Evolutionary conservation across 2,329 filamentous ascomycete genomes (phyloP).

Genomic region (Leptographium radiaticola): DNA sequence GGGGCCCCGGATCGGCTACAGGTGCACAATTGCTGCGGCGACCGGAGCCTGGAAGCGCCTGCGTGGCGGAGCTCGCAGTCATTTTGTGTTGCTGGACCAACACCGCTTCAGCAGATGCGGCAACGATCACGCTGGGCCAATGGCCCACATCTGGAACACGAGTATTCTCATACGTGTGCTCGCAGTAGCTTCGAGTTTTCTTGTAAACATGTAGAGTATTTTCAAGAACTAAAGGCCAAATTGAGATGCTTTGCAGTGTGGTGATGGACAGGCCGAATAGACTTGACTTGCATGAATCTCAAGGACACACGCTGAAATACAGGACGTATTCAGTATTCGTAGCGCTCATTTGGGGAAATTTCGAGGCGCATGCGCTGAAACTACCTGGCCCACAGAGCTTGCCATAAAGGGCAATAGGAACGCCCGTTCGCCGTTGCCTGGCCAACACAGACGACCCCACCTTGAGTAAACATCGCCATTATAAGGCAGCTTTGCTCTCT

Average conservation of each 20-base stretch:
- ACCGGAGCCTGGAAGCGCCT: background rate
- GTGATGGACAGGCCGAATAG: too few relatives aligned
- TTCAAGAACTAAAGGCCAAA: too few relatives aligned
- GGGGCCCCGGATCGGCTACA: background rate
- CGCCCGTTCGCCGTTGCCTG: conserved; percentile 2
- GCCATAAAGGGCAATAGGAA: background rate
- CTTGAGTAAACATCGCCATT: conserved; percentile 12
- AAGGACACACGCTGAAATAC: too few relatives aligned
- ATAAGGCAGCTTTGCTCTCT: conserved; percentile 9
- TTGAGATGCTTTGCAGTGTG: too few relatives aligned
- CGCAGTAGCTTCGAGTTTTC: too few relatives aligned
- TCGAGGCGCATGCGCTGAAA: background rate
- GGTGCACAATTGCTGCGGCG: background rate
- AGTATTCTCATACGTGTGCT: too few relatives aligned
- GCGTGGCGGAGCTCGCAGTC: background rate
- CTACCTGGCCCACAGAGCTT: background rate
- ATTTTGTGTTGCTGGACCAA: conserved; percentile 4
- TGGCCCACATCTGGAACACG: too few relatives aligned
- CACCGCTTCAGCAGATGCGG: background rate
- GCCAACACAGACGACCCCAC: conserved; percentile 3
- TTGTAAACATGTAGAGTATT: too few relatives aligned
- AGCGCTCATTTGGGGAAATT: background rate
- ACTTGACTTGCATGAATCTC: too few relatives aligned
- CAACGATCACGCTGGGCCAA: background rate
- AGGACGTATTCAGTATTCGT: too few relatives aligned